Percentiles rank a stretch among this genome's conserved stretches.
phyloP scores from a whole-genome alignment of 169 alveolate species.

The Cryptosporidium sp. region DNA sequence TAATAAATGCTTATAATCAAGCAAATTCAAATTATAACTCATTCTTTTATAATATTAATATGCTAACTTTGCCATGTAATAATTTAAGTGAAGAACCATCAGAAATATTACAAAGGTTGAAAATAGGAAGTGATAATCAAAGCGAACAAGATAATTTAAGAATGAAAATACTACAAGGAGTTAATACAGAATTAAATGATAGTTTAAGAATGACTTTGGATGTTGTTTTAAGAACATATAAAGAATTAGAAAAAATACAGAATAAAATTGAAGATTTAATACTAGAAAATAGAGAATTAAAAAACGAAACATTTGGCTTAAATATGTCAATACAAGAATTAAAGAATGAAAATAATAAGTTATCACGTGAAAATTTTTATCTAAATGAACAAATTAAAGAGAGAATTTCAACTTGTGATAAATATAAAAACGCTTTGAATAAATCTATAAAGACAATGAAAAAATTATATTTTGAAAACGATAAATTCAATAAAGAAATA shows the following conservation, averaged over 20 bases:
- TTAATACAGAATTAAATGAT: conserved; percentile 26
- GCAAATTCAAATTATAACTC: conserved; percentile 15
- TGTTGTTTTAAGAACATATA: conserved; percentile 21
- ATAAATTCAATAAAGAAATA: conserved; percentile 26
- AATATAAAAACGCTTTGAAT: conserved; percentile 36
- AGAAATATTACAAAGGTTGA: neutral
- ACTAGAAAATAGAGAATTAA: conserved; percentile 3
- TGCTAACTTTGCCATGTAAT: conserved; percentile 17
- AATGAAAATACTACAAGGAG: conserved; percentile 39
- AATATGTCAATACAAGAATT: neutral
- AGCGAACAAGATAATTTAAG: neutral
- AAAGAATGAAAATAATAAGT: conserved; percentile 28
- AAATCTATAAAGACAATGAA: conserved; percentile 65
- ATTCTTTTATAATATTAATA: conserved; percentile 31
- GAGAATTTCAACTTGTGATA: conserved; percentile 10
- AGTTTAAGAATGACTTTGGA: conserved; percentile 16
- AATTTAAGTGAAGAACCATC: neutral
- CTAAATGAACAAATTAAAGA: conserved; percentile 45
- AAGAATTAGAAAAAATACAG: conserved; percentile 17
- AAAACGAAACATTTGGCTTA: neutral
- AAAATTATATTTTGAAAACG: conserved; percentile 56
- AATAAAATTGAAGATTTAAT: conserved; percentile 23
- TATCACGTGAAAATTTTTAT: conserved; percentile 28
- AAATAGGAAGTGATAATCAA: neutral
- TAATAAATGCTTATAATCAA: conserved; percentile 32